Percentiles rank a stretch among this genome's conserved stretches.
Evolutionary conservation across 495 filamentous ascomycete genomes (phyloP).

Genomic region (Penicillium paradoxum): DNA sequence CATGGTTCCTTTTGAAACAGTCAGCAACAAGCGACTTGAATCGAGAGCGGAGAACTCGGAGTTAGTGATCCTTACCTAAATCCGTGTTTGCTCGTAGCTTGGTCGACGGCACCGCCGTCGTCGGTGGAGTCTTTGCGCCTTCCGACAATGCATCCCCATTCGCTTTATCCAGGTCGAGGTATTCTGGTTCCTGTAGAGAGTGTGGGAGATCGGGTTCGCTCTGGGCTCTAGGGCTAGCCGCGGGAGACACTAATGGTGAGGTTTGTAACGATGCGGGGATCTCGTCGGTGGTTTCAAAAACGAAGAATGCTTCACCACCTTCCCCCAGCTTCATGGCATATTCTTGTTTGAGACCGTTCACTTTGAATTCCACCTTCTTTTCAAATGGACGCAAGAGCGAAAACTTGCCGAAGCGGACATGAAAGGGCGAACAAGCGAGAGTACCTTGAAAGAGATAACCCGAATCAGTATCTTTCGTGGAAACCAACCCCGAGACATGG

Average conservation of each 20-base stretch:
- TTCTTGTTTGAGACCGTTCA: constrained; percentile 86
- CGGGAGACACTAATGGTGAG: constrained; percentile 85
- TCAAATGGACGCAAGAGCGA: constrained; percentile 91
- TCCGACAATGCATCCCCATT: constrained; percentile 20
- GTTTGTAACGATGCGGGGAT: constrained; percentile 91
- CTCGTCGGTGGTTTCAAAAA: constrained; percentile 87
- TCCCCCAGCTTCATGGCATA: constrained; percentile 99
- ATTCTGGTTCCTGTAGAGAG: constrained; percentile 75
- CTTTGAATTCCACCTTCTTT: constrained; percentile 97
- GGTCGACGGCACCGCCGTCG: constrained; percentile 35
- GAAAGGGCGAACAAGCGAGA: constrained; percentile 92
- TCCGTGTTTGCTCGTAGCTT: constrained; percentile 45
- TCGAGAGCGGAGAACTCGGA: background rate
- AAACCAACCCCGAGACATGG: background rate
- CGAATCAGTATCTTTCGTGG: background rate
- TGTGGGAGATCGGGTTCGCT: constrained; percentile 50
- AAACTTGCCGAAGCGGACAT: constrained; percentile 98
- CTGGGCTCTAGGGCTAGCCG: constrained; percentile 63
- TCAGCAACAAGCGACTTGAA: constrained; percentile 1
- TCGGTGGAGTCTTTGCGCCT: constrained; percentile 22
- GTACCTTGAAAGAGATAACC: constrained; percentile 41
- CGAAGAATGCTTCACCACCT: constrained; percentile 96
- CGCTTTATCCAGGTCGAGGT: constrained; percentile 59
- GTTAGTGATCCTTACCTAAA: constrained; percentile 40
- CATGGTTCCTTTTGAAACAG: constrained; percentile 43